Percentiles rank a stretch among this genome's conserved stretches.
phyloP scores from a whole-genome alignment of 1,139 yeast species.

The Taiozyma sp. region DNA sequence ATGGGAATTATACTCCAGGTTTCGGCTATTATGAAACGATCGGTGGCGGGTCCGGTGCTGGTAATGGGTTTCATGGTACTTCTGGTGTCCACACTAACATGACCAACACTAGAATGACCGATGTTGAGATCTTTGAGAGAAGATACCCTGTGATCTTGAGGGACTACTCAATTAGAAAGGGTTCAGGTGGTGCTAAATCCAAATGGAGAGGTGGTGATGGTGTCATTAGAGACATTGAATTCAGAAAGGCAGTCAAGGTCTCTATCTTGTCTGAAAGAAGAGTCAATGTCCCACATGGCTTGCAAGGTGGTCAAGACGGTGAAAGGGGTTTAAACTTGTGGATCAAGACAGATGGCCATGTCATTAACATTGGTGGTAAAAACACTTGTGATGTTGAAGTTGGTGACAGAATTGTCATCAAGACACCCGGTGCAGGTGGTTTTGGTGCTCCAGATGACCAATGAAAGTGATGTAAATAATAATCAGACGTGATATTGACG shows the following conservation, averaged over 20 bases:
- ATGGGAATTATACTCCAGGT: conserved; percentile 39
- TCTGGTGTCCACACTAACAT: conserved; percentile 65
- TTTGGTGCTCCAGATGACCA: conserved; percentile 28
- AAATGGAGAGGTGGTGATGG: conserved; percentile 56
- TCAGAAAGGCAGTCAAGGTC: conserved; percentile 46
- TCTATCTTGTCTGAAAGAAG: conserved; percentile 61
- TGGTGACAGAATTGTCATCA: conserved; percentile 52
- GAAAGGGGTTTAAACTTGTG: conserved; percentile 54
- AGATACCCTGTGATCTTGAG: conserved; percentile 59
- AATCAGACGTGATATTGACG: background rate
- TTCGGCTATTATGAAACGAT: conserved; percentile 73
- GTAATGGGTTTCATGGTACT: conserved; percentile 56
- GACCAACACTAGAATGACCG: conserved; percentile 70
- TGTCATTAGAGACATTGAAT: conserved; percentile 55
- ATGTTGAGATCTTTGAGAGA: conserved; percentile 60
- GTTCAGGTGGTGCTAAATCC: conserved; percentile 54
- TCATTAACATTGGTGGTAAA: conserved; percentile 43
- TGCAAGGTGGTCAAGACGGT: conserved; percentile 56
- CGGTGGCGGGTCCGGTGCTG: conserved; percentile 70
- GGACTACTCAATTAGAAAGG: conserved; percentile 45
- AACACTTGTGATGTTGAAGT: conserved; percentile 34
- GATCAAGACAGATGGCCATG: conserved; percentile 30
- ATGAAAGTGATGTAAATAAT: background rate
- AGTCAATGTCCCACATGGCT: conserved; percentile 53
- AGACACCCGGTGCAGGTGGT: conserved; percentile 55